Evolutionary conservation across 352 stramenopile species (phyloP).

Genomic region (Phytophthora podocarpi): DNA sequence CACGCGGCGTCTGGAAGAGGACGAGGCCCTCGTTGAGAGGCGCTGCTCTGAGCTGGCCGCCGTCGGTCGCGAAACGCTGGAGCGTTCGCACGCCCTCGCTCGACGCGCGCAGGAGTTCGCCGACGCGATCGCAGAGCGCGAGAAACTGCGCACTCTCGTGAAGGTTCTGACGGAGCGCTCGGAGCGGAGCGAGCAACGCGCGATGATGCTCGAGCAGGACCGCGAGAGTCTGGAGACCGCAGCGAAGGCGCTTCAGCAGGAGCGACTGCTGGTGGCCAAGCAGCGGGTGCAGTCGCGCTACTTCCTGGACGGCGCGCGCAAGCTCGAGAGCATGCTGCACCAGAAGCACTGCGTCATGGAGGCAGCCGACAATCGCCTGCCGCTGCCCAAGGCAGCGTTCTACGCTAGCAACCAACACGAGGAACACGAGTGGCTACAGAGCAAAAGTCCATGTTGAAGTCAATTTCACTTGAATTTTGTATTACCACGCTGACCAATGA

Average conservation of each 20-base stretch:
- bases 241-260: slow-evolving; percentile 62
- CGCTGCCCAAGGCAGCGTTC: not conserved
- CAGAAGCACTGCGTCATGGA: slow-evolving; percentile 50
- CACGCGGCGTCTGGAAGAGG: slow-evolving; percentile 46
- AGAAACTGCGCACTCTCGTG: slow-evolving; percentile 46
- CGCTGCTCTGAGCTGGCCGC: slow-evolving; percentile 58
- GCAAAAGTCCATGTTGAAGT: slow-evolving; percentile 23
- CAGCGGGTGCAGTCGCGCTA: slow-evolving; percentile 83
- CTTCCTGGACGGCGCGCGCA: slow-evolving; percentile 70
- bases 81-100: slow-evolving; percentile 56
- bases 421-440: not conserved
- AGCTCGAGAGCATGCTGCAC: slow-evolving; percentile 65
- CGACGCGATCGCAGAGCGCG: slow-evolving; percentile 44
- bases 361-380: slow-evolving; percentile 14
- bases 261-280: slow-evolving; percentile 70
- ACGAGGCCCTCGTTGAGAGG: slow-evolving; percentile 50
- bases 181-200: slow-evolving; percentile 38
- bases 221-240: slow-evolving; percentile 58
- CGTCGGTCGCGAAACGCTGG: slow-evolving; percentile 68
- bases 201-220: slow-evolving; percentile 45
- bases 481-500: slow-evolving; percentile 31
- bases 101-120: slow-evolving; percentile 42
- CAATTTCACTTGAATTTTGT: slow-evolving; percentile 32
- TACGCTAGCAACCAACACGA: not conserved
- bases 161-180: slow-evolving; percentile 39